A percentile compares a stretch with the other conserved stretches of the same genome.
Evolutionary conservation across 768 basidiomycete genomes (phyloP).

Genomic region (Rhizopogon salebrosus): DNA sequence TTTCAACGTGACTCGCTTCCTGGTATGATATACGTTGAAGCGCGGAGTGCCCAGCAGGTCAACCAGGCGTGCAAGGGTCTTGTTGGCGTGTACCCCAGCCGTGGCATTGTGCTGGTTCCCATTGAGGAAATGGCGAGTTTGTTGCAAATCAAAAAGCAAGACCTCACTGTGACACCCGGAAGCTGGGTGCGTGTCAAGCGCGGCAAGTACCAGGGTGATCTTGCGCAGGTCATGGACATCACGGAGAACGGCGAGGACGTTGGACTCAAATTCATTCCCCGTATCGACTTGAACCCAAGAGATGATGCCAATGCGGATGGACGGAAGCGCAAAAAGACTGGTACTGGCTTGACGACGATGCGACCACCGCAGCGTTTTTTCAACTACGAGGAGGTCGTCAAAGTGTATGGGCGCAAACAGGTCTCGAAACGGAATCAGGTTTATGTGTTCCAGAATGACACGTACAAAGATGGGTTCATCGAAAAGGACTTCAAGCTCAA

Average conservation of each 20-base stretch:
- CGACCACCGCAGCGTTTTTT: conserved; percentile 91
- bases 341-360: conserved; percentile 44
- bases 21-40: conserved; percentile 97
- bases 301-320: conserved; percentile 66
- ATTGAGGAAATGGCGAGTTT: conserved; percentile 98
- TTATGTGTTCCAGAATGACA: conserved; percentile 89
- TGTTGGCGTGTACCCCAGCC: conserved; percentile 84
- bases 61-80: conserved; percentile 82
- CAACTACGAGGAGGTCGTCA: conserved; percentile 88
- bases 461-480: conserved; percentile 91
- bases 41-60: conserved; percentile 82
- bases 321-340: conserved; percentile 74
- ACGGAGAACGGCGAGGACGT: conserved; percentile 92
- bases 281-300: conserved; percentile 91
- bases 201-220: conserved; percentile 90
- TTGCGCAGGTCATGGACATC: conserved; percentile 93
- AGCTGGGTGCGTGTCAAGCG: conserved; percentile 95
- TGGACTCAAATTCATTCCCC: conserved; percentile 91
- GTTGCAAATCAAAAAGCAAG: conserved; percentile 93
- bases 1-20: conserved; percentile 95
- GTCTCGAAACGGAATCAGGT: conserved; percentile 70
- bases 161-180: conserved; percentile 74
- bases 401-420: conserved; percentile 75
- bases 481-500: conserved; percentile 92
- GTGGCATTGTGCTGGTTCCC: conserved; percentile 81